Evolutionary conservation across 768 basidiomycete genomes (phyloP).

Genomic region (Paxillus involutus): DNA sequence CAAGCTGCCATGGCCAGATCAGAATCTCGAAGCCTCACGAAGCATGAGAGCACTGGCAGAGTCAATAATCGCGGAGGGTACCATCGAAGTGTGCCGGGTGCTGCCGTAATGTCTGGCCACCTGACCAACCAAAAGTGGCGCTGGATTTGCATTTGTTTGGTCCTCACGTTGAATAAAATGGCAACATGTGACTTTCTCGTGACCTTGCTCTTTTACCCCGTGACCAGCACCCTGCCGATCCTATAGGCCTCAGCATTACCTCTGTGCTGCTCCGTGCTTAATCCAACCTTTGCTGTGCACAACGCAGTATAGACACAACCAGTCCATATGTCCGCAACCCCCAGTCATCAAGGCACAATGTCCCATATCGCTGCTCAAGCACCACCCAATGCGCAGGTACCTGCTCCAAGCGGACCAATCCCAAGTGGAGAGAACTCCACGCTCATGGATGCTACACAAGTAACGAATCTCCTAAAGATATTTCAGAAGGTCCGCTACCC

Average conservation of each 20-base stretch:
- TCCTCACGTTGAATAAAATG: constrained; percentile 30
- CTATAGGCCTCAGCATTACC: constrained; percentile 4
- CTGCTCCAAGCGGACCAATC: constrained; percentile 7
- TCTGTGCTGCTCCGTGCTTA: no score
- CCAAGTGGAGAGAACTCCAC: constrained; percentile 5
- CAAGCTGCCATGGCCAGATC: no score
- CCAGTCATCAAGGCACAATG: constrained; percentile 3
- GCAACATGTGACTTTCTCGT: constrained; percentile 43
- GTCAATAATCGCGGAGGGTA: no score
- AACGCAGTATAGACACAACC: background rate
- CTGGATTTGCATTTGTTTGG: constrained; percentile 33
- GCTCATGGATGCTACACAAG: constrained; percentile 51
- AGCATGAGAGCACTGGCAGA: no score
- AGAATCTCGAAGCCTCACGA: no score
- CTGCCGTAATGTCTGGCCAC: background rate
- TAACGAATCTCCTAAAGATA: constrained; percentile 59
- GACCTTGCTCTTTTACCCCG: constrained; percentile 41
- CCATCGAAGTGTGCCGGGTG: background rate
- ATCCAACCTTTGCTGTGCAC: background rate
- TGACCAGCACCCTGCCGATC: constrained; percentile 33
- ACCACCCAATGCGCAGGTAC: constrained; percentile 11
- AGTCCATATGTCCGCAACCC: no score
- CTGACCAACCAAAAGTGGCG: constrained; percentile 6
- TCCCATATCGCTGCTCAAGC: constrained; percentile 14
- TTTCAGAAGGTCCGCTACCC: constrained; percentile 51